A percentile compares a stretch with the other conserved stretches of the same genome.
phyloP scores from a whole-genome alignment of 2,329 filamentous ascomycete species.

The Microdochium paspali region DNA sequence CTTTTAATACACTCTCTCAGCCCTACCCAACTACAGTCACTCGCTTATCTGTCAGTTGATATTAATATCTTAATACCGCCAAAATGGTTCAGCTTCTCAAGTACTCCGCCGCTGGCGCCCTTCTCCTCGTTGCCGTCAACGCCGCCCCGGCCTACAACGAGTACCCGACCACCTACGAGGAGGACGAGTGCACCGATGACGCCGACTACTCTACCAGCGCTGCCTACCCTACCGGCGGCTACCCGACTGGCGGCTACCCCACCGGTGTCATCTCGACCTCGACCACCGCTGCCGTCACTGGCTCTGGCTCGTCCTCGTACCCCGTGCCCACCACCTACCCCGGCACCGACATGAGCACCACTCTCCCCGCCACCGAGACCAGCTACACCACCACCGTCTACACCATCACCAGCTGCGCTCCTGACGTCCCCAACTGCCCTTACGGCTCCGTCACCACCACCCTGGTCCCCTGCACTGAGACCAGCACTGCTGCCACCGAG shows the following conservation, averaged over 20 bases:
- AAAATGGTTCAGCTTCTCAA: conserved; percentile 21
- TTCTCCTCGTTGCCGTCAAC: conserved; percentile 18
- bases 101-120: conserved; percentile 18
- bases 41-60: conserved; percentile 12
- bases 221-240: not conserved
- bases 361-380: conserved; percentile 5
- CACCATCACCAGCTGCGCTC: conserved; percentile 9
- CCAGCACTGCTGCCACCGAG: not conserved
- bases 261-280: not conserved
- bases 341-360: conserved; percentile 3
- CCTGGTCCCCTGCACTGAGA: not conserved
- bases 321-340: not conserved
- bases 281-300: conserved; percentile 1
- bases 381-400: conserved; percentile 12
- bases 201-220: not conserved
- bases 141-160: conserved; percentile 4
- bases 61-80: conserved; percentile 6
- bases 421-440: conserved; percentile 8
- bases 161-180: conserved; percentile 2
- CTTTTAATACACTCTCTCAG: conserved; percentile 3
- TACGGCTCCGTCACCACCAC: conserved; percentile 3
- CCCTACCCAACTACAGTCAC: conserved; percentile 19
- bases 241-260: not conserved
- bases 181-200: conserved; percentile 1
- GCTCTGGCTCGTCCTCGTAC: conserved; percentile 1